Evolutionary conservation across 2,329 filamentous ascomycete species (phyloP), one percentile per base, ranked within the genome.

Genomic region (Rhytidhysteron rufulum): DNA sequence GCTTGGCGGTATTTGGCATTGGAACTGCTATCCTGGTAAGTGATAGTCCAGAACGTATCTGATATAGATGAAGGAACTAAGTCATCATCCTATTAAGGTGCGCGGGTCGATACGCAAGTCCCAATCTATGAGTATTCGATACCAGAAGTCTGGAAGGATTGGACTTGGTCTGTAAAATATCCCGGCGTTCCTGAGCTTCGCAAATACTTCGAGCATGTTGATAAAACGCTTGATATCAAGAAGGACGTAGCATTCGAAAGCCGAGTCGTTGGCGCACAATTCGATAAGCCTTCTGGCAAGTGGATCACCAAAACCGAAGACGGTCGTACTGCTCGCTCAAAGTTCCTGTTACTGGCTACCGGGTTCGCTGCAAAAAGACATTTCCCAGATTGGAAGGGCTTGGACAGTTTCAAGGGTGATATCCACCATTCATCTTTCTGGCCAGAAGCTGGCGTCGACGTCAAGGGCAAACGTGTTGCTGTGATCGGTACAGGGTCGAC

Each of bases 401-500:
- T 82, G 45, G 71, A 79, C 16, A 72, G 68, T 20, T 85, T 82
- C 68, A 70, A 78, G 41, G 82, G 82, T 16, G 58, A 70, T 13
- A 71, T 82, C 10, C 72, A 79, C 50, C 79, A 83, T 55, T 76
- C 77, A 0, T 79, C 77, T 1, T 77, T 77, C 57, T 82, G 80
- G 80, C 79, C 80, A 1, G 68, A 78, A 6, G 63, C 72, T 4
- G 68, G 74, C 4, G 67, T 83, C n/a, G 69, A 77, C 37, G 71
- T 80, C 20, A 70, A 70, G 31, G 72, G 72, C 34, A 85, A 85
- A 57, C 71, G 73, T 15, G 73, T 78, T 37, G 81, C 74, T 13
- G 73, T 85, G 41, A 77, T 85, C 24, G 82, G 82, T 10, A 84
- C 80, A 0, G 82, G 82, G 1, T 77, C 80, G 0, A 79, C 79